Percentiles rank a stretch among this genome's conserved stretches.
These are phyloP conservation scores for Xylaria telfairii DNA, from an alignment of 495 filamentous ascomycete species.

Conservation along the genomic window DNA sequence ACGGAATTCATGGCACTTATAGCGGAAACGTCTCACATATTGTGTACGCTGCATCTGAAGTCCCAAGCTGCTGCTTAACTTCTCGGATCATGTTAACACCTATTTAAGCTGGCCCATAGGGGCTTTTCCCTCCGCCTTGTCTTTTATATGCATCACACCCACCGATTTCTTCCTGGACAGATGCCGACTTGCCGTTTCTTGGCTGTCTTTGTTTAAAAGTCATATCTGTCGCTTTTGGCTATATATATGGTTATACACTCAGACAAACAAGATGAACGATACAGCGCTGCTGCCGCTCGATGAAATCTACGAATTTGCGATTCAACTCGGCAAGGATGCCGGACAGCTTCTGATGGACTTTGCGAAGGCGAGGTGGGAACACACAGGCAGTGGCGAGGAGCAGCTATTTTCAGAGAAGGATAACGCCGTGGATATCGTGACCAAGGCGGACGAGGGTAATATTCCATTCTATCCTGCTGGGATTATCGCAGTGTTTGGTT, in stretches of 20 bases:
- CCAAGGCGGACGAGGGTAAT: slow-evolving; percentile 70
- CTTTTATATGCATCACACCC: background rate
- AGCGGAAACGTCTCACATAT: slow-evolving; percentile 1
- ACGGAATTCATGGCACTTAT: background rate
- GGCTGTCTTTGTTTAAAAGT: background rate
- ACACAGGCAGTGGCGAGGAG: slow-evolving; percentile 19
- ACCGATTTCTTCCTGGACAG: background rate
- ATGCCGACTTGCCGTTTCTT: background rate
- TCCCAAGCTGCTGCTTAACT: background rate
- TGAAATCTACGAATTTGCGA: slow-evolving; percentile 68
- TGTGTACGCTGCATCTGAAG: background rate
- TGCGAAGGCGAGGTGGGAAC: slow-evolving; percentile 53
- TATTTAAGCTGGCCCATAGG: no score
- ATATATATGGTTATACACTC: background rate
- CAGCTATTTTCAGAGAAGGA: slow-evolving; percentile 60
- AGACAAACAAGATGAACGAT: slow-evolving; percentile 17
- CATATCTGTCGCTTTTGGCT: background rate
- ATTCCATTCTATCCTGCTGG: slow-evolving; percentile 23
- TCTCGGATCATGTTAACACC: background rate
- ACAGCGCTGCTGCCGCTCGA: slow-evolving; percentile 49
- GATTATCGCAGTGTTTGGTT: background rate
- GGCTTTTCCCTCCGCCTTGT: background rate
- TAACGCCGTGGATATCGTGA: slow-evolving; percentile 73
- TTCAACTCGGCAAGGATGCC: slow-evolving; percentile 67
- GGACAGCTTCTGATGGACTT: slow-evolving; percentile 64